phyloP scores from a whole-genome alignment of 257 asterid genomes.

The Primulina huaijiensis region DNA sequence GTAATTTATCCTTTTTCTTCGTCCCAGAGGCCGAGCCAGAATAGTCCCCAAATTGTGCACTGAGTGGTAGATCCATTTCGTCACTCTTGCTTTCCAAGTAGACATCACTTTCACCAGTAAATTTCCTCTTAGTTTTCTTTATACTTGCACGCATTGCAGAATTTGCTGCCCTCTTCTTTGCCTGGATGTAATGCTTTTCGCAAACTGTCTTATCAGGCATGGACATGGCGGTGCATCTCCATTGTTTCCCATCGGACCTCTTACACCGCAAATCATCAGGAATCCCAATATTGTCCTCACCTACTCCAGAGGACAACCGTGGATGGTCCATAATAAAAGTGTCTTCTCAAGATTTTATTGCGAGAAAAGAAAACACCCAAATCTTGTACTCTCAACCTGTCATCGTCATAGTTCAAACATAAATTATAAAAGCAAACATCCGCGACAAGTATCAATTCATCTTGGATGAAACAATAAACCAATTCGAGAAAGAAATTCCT shows the following conservation, averaged over 20 bases:
- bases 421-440: constrained; percentile 5
- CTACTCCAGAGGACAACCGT: constrained; percentile 61
- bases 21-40: constrained; percentile 66
- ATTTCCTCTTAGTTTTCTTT: constrained; percentile 72
- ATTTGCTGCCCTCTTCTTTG: constrained; percentile 99
- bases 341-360: constrained; percentile 16
- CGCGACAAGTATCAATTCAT: not conserved
- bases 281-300: constrained; percentile 78
- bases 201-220: constrained; percentile 99
- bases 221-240: constrained; percentile 99
- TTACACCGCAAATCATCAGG: constrained; percentile 98
- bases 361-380: constrained; percentile 25
- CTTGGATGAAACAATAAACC: not conserved
- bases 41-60: constrained; percentile 59
- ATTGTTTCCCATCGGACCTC: constrained; percentile 99
- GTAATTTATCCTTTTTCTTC: constrained; percentile 58
- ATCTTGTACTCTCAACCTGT: constrained; percentile 32
- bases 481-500: not conserved
- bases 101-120: constrained; percentile 63
- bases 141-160: constrained; percentile 94
- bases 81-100: constrained; percentile 92
- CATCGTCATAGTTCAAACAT: not conserved
- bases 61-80: constrained; percentile 84
- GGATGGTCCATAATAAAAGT: constrained; percentile 62
- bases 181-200: constrained; percentile 98